Evolutionary conservation across 1,139 yeast genomes (phyloP).

Genomic region (Kodamaea ohmeri): DNA sequence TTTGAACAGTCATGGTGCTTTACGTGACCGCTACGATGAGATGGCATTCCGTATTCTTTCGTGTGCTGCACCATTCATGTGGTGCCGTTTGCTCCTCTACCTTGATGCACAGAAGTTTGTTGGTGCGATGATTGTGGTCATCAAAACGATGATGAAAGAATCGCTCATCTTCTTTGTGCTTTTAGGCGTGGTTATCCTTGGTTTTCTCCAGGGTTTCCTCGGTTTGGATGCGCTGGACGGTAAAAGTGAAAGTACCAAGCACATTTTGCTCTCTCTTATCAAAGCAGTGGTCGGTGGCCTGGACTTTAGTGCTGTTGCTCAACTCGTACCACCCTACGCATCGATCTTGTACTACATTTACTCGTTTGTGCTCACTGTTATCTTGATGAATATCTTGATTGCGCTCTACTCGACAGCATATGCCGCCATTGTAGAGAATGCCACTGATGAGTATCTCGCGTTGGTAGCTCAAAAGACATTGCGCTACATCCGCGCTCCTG

Average conservation of each 20-base stretch:
- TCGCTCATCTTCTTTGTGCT: constrained; percentile 76
- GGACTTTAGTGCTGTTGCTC: constrained; percentile 64
- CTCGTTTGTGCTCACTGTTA: constrained; percentile 70
- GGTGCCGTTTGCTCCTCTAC: constrained; percentile 74
- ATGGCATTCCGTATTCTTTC: constrained; percentile 71
- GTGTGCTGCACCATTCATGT: constrained; percentile 82
- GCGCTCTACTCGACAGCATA: constrained; percentile 87
- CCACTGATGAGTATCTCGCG: constrained; percentile 81
- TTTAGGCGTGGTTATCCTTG: constrained; percentile 65
- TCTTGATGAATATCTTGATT: constrained; percentile 74
- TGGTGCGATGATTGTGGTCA: constrained; percentile 85
- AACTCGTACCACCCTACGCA: constrained; percentile 84
- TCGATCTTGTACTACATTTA: constrained; percentile 71
- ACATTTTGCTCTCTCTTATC: constrained; percentile 62
- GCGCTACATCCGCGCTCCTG: constrained; percentile 85
- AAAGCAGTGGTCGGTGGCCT: constrained; percentile 74
- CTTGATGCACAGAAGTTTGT: constrained; percentile 80
- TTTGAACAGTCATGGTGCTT: constrained; percentile 20
- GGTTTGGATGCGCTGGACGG: constrained; percentile 91
- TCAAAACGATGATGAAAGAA: constrained; percentile 85
- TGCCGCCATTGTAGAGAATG: constrained; percentile 75
- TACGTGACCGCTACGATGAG: constrained; percentile 49
- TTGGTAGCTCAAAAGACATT: constrained; percentile 81
- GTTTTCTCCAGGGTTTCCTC: constrained; percentile 82
- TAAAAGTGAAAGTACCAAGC: constrained; percentile 65